Conservation (phyloP, 306 rosid species). For the Calophaca sinica region DNA sequence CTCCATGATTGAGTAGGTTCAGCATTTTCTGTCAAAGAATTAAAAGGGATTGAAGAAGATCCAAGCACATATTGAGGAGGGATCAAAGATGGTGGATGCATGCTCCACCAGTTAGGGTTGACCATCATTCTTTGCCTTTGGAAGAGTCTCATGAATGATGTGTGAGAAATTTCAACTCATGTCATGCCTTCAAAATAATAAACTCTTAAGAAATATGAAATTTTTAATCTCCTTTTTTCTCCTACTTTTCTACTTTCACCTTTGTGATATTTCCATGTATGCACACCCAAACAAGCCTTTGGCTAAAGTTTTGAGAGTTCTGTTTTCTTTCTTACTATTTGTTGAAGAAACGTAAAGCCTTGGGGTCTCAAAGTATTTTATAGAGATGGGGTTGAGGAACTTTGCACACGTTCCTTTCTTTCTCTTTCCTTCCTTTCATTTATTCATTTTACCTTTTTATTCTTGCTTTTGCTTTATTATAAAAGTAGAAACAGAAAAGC, state of each 20-base stretch:
- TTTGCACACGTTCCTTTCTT: constrained; percentile 60
- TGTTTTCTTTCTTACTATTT: constrained; percentile 55
- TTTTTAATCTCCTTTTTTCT: constrained; percentile 29
- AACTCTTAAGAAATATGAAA: constrained; percentile 28
- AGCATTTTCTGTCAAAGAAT: constrained; percentile 52
- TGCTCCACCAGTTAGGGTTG: constrained; percentile 95
- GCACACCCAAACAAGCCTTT: constrained; percentile 67
- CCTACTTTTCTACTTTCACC: constrained; percentile 56
- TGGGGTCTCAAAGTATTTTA: constrained; percentile 55
- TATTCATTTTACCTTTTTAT: constrained; percentile 61
- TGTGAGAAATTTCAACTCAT: constrained; percentile 36
- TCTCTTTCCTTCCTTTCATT: constrained; percentile 54
- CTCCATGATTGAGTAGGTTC: constrained; percentile 69
- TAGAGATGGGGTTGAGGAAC: constrained; percentile 64
- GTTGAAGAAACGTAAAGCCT: constrained; percentile 62
- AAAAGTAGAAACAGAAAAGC: constrained; percentile 66
- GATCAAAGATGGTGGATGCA: constrained; percentile 77
- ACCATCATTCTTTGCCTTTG: constrained; percentile 83
- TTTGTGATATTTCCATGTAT: constrained; percentile 60
- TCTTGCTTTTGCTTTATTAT: constrained; percentile 62
- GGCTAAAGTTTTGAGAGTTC: constrained; percentile 60
- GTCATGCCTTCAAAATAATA: constrained; percentile 32
- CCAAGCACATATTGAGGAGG: constrained; percentile 68
- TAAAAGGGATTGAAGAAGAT: constrained; percentile 65
- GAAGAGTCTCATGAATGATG: constrained; percentile 11